A percentile compares a stretch with the other conserved stretches of the same genome.
Evolutionary conservation across 148 eudicot species (phyloP).

Genomic region (Silene conica): DNA sequence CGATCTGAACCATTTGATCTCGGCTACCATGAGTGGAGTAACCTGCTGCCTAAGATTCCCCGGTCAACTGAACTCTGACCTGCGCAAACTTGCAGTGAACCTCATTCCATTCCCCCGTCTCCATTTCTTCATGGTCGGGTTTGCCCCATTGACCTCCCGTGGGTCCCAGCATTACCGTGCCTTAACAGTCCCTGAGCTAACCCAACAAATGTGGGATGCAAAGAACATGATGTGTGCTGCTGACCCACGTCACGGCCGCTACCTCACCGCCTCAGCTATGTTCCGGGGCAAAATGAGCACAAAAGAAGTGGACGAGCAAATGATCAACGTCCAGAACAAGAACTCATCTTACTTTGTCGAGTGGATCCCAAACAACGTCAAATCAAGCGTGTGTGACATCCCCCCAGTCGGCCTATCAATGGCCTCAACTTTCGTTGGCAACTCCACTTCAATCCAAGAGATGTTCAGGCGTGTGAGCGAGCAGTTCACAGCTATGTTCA

Average conservation of each 20-base stretch:
- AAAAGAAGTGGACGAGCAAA: slow-evolving; percentile 50
- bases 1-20: slow-evolving; percentile 41
- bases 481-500: slow-evolving; percentile 43
- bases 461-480: slow-evolving; percentile 43
- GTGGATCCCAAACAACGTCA: slow-evolving; percentile 51
- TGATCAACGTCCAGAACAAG: slow-evolving; percentile 50
- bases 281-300: slow-evolving; percentile 56
- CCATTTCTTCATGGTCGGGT: slow-evolving; percentile 52
- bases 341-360: slow-evolving; percentile 50
- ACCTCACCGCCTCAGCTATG: slow-evolving; percentile 57
- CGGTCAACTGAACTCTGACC: slow-evolving; percentile 50
- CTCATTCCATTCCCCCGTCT: slow-evolving; percentile 47
- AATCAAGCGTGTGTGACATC: slow-evolving; percentile 45
- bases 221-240: slow-evolving; percentile 65
- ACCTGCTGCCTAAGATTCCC: slow-evolving; percentile 45
- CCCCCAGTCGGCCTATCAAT: slow-evolving; percentile 39
- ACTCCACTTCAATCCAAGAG: slow-evolving; percentile 42
- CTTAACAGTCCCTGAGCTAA: slow-evolving; percentile 48
- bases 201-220: slow-evolving; percentile 59
- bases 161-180: slow-evolving; percentile 48
- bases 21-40: slow-evolving; percentile 50
- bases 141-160: slow-evolving; percentile 45
- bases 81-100: slow-evolving; percentile 44
- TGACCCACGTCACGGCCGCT: slow-evolving; percentile 53
- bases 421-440: slow-evolving; percentile 42